Evolutionary conservation across 306 rosid species (phyloP).

Genomic region (Trifolium pratense): DNA sequence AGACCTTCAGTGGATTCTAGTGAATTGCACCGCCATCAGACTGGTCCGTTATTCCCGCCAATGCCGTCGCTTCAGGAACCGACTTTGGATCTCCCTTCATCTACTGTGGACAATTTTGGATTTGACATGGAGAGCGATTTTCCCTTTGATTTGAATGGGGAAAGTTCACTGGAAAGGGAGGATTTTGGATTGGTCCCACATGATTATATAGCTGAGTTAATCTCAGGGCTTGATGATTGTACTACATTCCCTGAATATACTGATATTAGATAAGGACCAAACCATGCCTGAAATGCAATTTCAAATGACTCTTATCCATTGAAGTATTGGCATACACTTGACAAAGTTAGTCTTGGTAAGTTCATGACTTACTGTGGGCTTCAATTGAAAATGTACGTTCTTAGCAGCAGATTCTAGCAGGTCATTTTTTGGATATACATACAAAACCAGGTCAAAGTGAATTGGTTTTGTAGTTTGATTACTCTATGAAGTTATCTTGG

Average conservation of each 20-base stretch:
- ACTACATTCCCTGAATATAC: constrained; percentile 55
- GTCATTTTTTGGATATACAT: constrained; percentile 31
- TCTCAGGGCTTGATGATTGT: constrained; percentile 71
- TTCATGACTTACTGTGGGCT: constrained; percentile 33
- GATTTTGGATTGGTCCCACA: constrained; percentile 52
- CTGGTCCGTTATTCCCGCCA: constrained; percentile 49
- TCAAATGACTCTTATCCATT: constrained; percentile 32
- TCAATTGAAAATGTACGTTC: constrained; percentile 27
- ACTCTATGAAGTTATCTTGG: constrained; percentile 21
- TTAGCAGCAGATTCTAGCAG: too few relatives aligned
- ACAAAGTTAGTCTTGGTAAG: constrained; percentile 37
- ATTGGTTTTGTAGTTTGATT: constrained; percentile 30
- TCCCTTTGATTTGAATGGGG: constrained; percentile 39
- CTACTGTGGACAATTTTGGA: constrained; percentile 41
- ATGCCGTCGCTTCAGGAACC: constrained; percentile 50
- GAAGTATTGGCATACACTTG: constrained; percentile 35
- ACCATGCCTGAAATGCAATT: constrained; percentile 43
- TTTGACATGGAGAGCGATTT: constrained; percentile 41
- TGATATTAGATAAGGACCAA: constrained; percentile 63
- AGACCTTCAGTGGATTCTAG: constrained; percentile 56
- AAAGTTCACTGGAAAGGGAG: constrained; percentile 49
- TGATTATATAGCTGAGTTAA: constrained; percentile 53
- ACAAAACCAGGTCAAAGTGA: constrained; percentile 27
- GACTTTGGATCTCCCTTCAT: constrained; percentile 47
- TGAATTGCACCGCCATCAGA: constrained; percentile 52